Evolutionary conservation across 176 grass and related monocot genomes (phyloP), one percentile per base, ranked within the genome.

Genomic region (Themeda triandra): DNA sequence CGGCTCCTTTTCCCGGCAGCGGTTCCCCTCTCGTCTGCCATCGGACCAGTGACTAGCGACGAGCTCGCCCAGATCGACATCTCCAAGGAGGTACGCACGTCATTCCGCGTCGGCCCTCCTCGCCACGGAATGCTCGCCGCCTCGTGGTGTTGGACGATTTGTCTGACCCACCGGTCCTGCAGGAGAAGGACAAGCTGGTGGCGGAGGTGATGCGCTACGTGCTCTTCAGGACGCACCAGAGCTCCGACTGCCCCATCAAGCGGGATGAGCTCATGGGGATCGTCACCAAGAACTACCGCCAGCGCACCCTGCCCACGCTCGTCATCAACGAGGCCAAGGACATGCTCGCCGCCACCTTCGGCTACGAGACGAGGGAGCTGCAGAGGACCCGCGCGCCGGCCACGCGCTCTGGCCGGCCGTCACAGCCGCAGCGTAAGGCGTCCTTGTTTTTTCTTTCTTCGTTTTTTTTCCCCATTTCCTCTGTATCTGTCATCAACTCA

Each of bases 181-280:
- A 98, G 96, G 96, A 98, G 80, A 95, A 98, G 81, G 96, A 98
- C 76, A 98, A 95, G 77, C 80, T 98, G 45, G 95, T 98, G 27
- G 89, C 88, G 14, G 92, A 98, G 76, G 92, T 98, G 71, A 93
- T 93, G 80, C 92, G 92, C 25, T 90, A 90, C 66, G 64, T 91
- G 80, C 89, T 98, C 48, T 98, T 98, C 80, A 93, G 89, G 89
- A 87, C 83, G 40, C 87, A 95, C 65, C 96, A 98, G 67, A 93
- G 41, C 78, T 75, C 89, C 23, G 92, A 87, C 30, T 93, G 87
- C 82, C 93, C 96, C 69, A 92, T 98, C 85, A 98, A 90, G 83
- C 83, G 96, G 77, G 96, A 95, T 78, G 96, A 95, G 79, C 75
- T 98, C 76, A 93, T 92, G 1, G 85, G 89, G 45, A 88, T 95